Percentiles rank a stretch among this genome's conserved stretches.
These are phyloP conservation scores for Beta corolliflora DNA, from an alignment of 179 eudicot species.

Conservation along the genomic window DNA sequence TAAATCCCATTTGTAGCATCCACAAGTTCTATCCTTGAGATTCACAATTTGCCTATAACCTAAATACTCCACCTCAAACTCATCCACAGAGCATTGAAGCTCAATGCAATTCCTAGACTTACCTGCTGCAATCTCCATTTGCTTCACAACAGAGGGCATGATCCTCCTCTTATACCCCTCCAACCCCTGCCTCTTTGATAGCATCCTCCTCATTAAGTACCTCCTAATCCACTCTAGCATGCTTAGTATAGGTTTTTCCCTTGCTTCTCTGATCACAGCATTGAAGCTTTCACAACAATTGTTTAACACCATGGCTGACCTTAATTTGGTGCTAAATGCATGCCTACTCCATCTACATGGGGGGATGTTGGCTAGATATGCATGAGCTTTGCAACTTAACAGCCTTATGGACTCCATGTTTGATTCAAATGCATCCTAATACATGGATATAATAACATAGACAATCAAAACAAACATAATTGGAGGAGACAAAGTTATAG, in stretches of 20 bases:
- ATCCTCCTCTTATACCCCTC: not conserved
- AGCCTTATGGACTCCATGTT: not conserved
- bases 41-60: too few relatives aligned
- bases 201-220: not conserved
- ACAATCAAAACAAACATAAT: too few relatives aligned
- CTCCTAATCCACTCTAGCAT: not conserved
- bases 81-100: not conserved
- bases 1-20: too few relatives aligned
- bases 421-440: too few relatives aligned
- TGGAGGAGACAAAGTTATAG: too few relatives aligned
- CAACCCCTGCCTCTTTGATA: not conserved
- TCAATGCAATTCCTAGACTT: not conserved
- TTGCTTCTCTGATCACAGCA: not conserved
- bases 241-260: not conserved
- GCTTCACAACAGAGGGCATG: not conserved
- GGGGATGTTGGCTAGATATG: not conserved
- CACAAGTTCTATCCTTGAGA: too few relatives aligned
- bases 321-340: not conserved
- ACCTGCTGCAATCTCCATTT: too few relatives aligned
- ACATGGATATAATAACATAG: too few relatives aligned
- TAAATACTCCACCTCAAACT: not conserved
- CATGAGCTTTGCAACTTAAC: not conserved
- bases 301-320: not conserved
- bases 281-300: slow-evolving; percentile 7
- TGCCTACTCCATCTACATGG: not conserved